These are phyloP conservation scores for Leccinum barrowsii DNA, from an alignment of 768 basidiomycete genomes.

Conservation along the genomic window DNA sequence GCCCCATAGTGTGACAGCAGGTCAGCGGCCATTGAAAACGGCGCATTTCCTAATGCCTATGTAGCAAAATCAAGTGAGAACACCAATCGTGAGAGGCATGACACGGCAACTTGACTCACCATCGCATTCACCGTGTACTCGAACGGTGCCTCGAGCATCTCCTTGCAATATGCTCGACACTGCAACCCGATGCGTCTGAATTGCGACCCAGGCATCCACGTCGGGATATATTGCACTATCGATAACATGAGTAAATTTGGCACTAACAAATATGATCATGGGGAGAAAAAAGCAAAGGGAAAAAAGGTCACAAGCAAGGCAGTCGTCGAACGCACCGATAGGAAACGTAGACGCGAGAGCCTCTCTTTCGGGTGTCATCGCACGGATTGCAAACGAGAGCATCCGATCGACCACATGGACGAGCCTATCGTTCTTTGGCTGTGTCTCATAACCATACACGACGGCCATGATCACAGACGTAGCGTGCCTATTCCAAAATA, in stretches of 20 bases:
- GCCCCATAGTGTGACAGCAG: not conserved
- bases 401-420: not conserved
- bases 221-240: conserved; percentile 8
- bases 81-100: not conserved
- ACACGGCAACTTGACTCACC: not conserved
- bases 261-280: not conserved
- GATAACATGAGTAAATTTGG: not conserved
- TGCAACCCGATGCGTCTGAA: conserved; percentile 2
- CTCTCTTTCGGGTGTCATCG: conserved; percentile 3
- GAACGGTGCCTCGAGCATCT: conserved; percentile 9
- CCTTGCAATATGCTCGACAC: conserved; percentile 18
- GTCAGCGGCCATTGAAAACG: not conserved
- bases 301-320: not conserved
- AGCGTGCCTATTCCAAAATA: conserved; percentile 1
- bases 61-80: not conserved
- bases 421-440: not conserved
- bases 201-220: conserved; percentile 6
- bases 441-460: conserved; percentile 9
- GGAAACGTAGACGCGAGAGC: conserved; percentile 1
- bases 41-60: not conserved
- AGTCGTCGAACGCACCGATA: not conserved
- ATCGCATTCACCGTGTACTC: not conserved
- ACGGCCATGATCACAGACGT: conserved; percentile 24
- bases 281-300: not conserved
- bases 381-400: not conserved